A percentile compares a stretch with the other conserved stretches of the same genome.
Evolutionary conservation across 2,329 filamentous ascomycete species (phyloP).

Genomic region (Ilyonectria sp.): DNA sequence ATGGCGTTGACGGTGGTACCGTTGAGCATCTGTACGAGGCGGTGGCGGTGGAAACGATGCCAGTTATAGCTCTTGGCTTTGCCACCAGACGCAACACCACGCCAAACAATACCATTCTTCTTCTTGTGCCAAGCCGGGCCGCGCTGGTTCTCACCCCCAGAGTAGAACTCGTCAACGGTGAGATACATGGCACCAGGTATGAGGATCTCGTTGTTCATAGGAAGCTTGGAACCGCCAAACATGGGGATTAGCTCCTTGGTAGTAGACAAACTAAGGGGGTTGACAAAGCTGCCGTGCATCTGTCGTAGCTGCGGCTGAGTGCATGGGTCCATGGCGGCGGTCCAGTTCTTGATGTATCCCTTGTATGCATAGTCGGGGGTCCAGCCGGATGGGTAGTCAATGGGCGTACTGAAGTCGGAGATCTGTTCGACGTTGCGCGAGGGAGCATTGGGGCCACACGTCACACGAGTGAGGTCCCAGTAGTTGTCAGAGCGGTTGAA

Average conservation of each 20-base stretch:
- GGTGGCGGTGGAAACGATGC: slow-evolving; percentile 80
- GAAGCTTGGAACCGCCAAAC: slow-evolving; percentile 75
- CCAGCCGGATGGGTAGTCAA: slow-evolving; percentile 55
- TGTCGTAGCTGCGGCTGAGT: slow-evolving; percentile 67
- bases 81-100: slow-evolving; percentile 76
- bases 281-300: slow-evolving; percentile 71
- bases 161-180: slow-evolving; percentile 70
- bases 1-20: slow-evolving; percentile 67
- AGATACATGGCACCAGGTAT: slow-evolving; percentile 78
- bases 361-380: slow-evolving; percentile 55
- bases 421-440: slow-evolving; percentile 55
- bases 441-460: slow-evolving; percentile 71
- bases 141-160: slow-evolving; percentile 64
- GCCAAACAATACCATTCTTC: slow-evolving; percentile 71
- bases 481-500: slow-evolving; percentile 63
- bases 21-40: slow-evolving; percentile 79
- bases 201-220: slow-evolving; percentile 75
- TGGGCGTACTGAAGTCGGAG: slow-evolving; percentile 49
- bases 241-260: slow-evolving; percentile 71
- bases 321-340: slow-evolving; percentile 71
- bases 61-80: slow-evolving; percentile 69
- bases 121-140: slow-evolving; percentile 74
- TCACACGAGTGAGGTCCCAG: slow-evolving; percentile 71
- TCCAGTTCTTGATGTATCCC: slow-evolving; percentile 73
- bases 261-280: slow-evolving; percentile 65